These are phyloP conservation scores for Paxillus ammoniavirescens DNA, from an alignment of 768 basidiomycete species.

Conservation along the genomic window DNA sequence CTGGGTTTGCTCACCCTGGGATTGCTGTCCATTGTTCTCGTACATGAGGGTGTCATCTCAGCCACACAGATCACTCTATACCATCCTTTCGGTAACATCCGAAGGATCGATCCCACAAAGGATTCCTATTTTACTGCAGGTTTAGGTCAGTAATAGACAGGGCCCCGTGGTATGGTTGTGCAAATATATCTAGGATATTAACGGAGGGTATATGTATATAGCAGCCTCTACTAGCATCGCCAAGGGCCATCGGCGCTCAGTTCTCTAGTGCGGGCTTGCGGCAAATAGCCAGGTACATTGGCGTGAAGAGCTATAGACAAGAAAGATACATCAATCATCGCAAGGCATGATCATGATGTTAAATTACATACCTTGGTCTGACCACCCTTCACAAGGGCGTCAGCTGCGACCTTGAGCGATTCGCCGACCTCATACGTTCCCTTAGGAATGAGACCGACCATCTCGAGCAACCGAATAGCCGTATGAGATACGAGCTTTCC, in stretches of 20 bases:
- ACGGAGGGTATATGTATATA: background rate
- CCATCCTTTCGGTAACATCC: conserved; percentile 16
- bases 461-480: conserved; percentile 73
- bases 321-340: background rate
- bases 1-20: conserved; percentile 66
- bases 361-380: conserved; percentile 65
- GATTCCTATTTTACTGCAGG: conserved; percentile 14
- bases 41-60: conserved; percentile 8
- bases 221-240: background rate
- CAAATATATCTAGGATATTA: conserved; percentile 1
- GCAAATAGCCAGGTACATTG: conserved; percentile 75
- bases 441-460: conserved; percentile 79
- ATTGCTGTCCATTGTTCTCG: conserved; percentile 44
- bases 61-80: conserved; percentile 15
- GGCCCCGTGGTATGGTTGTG: background rate
- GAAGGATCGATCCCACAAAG: conserved; percentile 18
- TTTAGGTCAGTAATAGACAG: too few species aligned
- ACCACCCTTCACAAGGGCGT: conserved; percentile 80
- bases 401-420: conserved; percentile 79
- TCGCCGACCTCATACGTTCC: conserved; percentile 91
- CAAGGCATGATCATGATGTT: background rate
- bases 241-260: background rate
- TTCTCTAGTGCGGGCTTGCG: conserved; percentile 43
- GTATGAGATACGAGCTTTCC: conserved; percentile 85
- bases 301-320: conserved; percentile 72